Evolutionary conservation across 2,329 filamentous ascomycete genomes (phyloP).

Genomic region (Biscogniauxia mediterranea): DNA sequence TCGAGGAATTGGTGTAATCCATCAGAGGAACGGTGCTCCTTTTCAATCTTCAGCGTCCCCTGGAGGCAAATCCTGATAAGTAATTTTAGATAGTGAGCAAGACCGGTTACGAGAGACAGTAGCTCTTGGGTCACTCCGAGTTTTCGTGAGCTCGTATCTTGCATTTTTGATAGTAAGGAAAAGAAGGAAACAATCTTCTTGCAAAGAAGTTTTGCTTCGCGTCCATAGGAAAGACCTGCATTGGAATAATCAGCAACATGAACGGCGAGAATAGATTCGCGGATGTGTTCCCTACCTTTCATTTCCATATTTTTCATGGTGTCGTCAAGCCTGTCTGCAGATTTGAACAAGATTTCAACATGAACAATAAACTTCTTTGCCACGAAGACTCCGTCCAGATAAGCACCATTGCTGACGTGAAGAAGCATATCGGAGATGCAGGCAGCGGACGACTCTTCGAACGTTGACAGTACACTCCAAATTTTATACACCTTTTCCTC

Average conservation of each 20-base stretch:
- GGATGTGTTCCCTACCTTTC: slow-evolving; percentile 60
- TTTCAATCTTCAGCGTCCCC: slow-evolving; percentile 85
- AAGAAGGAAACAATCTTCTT: slow-evolving; percentile 99
- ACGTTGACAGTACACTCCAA: slow-evolving; percentile 95
- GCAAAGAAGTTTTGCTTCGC: slow-evolving; percentile 98
- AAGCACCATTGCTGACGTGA: slow-evolving; percentile 96
- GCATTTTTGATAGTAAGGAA: slow-evolving; percentile 87
- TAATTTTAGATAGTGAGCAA: slow-evolving; percentile 96
- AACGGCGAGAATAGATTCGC: not conserved
- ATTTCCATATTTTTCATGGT: slow-evolving; percentile 67
- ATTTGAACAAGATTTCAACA: slow-evolving; percentile 87
- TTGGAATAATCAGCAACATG: slow-evolving; percentile 20
- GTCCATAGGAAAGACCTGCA: slow-evolving; percentile 80
- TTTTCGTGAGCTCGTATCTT: slow-evolving; percentile 85
- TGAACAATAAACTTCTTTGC: slow-evolving; percentile 96
- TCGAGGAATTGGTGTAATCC: slow-evolving; percentile 81
- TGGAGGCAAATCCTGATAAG: slow-evolving; percentile 96
- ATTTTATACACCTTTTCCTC: slow-evolving; percentile 98
- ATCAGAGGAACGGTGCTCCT: slow-evolving; percentile 71
- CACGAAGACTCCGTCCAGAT: slow-evolving; percentile 90
- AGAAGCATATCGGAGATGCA: slow-evolving; percentile 99
- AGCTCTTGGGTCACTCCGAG: slow-evolving; percentile 96
- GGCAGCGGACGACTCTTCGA: slow-evolving; percentile 95
- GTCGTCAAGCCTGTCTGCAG: slow-evolving; percentile 79
- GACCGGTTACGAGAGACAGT: slow-evolving; percentile 92